Evolutionary conservation across 495 filamentous ascomycete genomes (phyloP).

Genomic region (Zalerion maritima): DNA sequence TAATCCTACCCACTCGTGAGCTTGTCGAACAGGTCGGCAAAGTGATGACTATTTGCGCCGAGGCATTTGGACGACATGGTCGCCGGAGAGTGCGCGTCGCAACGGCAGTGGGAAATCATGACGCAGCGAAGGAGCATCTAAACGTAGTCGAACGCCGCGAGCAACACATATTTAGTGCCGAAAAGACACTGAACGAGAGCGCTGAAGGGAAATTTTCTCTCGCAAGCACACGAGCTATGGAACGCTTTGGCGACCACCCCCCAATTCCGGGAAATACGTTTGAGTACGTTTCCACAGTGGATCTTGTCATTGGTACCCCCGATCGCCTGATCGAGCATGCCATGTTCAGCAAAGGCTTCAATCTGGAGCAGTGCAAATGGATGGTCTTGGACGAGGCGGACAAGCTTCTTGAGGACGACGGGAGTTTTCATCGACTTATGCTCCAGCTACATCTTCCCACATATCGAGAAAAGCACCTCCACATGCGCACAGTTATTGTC

Average conservation of each 20-base stretch:
- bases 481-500: constrained; percentile 59
- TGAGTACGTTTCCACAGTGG: constrained; percentile 51
- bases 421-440: too few relatives aligned
- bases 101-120: constrained; percentile 64
- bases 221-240: constrained; percentile 10
- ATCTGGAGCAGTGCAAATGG: constrained; percentile 61
- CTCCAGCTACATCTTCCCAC: constrained; percentile 80
- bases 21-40: constrained; percentile 70
- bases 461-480: constrained; percentile 47
- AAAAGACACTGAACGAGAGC: constrained; percentile 19
- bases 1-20: constrained; percentile 83
- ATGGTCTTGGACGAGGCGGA: constrained; percentile 90
- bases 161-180: too few relatives aligned
- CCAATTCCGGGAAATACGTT: constrained; percentile 46
- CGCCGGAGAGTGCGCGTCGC: constrained; percentile 58
- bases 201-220: constrained; percentile 5
- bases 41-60: constrained; percentile 51
- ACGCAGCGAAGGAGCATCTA: constrained; percentile 60
- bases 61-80: constrained; percentile 26
- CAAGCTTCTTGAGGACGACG: constrained; percentile 72
- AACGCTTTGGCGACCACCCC: constrained; percentile 10
- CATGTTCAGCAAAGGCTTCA: constrained; percentile 66
- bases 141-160: constrained; percentile 47
- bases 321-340: constrained; percentile 88
- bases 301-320: constrained; percentile 85